Evolutionary conservation across 495 filamentous ascomycete species (phyloP), one percentile per base, ranked within the genome.

Genomic region (Penicillium soppii): DNA sequence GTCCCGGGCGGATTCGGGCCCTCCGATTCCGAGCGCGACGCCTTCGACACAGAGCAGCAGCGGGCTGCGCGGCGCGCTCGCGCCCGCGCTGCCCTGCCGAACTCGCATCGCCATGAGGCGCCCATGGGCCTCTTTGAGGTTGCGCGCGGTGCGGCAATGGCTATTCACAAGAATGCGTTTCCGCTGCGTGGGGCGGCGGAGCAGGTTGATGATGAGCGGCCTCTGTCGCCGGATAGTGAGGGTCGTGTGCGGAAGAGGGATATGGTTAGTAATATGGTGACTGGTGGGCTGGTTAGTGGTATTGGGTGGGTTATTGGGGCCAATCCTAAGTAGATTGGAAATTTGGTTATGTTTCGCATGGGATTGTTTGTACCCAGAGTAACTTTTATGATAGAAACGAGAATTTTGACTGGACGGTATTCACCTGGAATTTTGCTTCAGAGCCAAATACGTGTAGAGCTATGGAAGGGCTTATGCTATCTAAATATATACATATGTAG

Each of bases 101-200:
- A 66, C 16, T 63, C 61, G 1, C 59, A 70, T 29, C 61, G 71
- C 12, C 87, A 90, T 44, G 91, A 95, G 61, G 88, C 90, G 26
- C 94, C 94, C 0, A 92, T 97, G 86, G 91, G 90, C 2, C 73
- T 97, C 20, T 97, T 98, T 61, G 95, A 96, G 53, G 82, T 97
- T 35, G 91, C 92, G 7, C 78, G 90, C 22, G 90, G 86, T 44
- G 91, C 91, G 25, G 83, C 89, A 5, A 78, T 85, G 33, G 91
- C 95, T 7, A 78, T 88, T 19, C 79, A 82, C 46, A 81, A 81
- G 66, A 84, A 76, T 56, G 77, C 82, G 4, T 84, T 84, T 54
- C 81, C 81, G 8, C 60, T 86, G 9, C 65, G 71, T 12, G 66
- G 59, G 4, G 56, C 62, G 47, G 43, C 30, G 26, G 53, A 13